These are phyloP conservation scores for Plasmodium gonderi DNA, from an alignment of 169 alveolate species.

Conservation along the genomic window DNA sequence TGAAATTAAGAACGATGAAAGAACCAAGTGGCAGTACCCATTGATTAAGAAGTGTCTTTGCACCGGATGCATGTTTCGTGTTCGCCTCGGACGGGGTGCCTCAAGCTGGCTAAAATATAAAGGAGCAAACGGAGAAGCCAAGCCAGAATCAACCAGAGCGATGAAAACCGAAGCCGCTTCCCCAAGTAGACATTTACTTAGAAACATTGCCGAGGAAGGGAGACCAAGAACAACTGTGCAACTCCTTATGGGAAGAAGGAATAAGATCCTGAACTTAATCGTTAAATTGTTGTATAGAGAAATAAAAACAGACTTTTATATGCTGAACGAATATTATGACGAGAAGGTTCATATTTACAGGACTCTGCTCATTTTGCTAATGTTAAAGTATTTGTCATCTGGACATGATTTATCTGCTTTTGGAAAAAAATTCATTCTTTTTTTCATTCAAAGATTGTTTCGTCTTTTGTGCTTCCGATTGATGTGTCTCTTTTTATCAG, in stretches of 20 bases:
- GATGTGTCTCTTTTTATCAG: constrained; percentile 24
- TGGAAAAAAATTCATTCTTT: constrained; percentile 38
- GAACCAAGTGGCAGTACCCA: background rate
- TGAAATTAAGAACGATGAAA: background rate
- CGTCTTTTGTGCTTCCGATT: constrained; percentile 56
- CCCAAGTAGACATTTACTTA: too few relatives aligned
- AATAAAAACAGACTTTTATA: constrained; percentile 55
- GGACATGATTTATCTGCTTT: constrained; percentile 15
- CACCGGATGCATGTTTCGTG: background rate
- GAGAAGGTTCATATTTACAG: constrained; percentile 33
- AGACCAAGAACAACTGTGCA: background rate
- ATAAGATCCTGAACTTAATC: background rate
- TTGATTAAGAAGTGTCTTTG: constrained; percentile 26
- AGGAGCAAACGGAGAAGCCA: too few relatives aligned
- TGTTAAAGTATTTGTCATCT: constrained; percentile 8
- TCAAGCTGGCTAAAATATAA: too few relatives aligned
- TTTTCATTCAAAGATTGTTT: constrained; percentile 56
- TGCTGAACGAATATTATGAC: constrained; percentile 36
- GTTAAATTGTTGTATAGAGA: constrained; percentile 53
- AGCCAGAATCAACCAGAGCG: too few relatives aligned
- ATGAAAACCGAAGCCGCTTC: too few relatives aligned
- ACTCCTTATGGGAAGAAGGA: background rate
- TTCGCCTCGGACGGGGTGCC: too few relatives aligned
- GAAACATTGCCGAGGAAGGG: too few relatives aligned
- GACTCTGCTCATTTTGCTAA: constrained; percentile 29